Conservation (phyloP, 805 yeast species). For the Yamadazyma scolyti region DNA sequence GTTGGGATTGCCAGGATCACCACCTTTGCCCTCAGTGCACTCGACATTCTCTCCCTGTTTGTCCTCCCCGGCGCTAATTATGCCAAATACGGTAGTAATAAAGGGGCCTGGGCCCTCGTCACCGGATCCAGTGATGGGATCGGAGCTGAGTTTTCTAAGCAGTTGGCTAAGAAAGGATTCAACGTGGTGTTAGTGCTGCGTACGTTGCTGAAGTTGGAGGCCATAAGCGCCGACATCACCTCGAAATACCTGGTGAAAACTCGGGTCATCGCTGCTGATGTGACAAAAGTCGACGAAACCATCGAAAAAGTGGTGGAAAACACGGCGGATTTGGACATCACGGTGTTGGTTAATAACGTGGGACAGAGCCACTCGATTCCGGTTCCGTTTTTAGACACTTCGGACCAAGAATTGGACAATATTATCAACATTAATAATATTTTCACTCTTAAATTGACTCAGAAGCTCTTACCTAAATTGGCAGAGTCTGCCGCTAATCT, state of each 20-base stretch:
- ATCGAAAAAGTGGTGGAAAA: conserved; percentile 49
- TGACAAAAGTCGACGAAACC: conserved; percentile 59
- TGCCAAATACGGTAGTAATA: conserved; percentile 69
- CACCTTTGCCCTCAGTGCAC: conserved; percentile 30
- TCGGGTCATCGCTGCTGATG: conserved; percentile 72
- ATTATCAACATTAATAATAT: conserved; percentile 84
- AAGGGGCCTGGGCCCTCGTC: conserved; percentile 84
- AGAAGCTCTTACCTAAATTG: conserved; percentile 72
- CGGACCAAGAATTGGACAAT: conserved; percentile 65
- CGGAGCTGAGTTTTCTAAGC: conserved; percentile 87
- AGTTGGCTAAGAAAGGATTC: conserved; percentile 82
- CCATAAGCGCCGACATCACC: conserved; percentile 60
- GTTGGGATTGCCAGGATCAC: conserved; percentile 64
- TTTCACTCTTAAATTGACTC: conserved; percentile 82
- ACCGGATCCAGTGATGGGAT: conserved; percentile 98
- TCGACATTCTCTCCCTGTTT: too few relatives aligned
- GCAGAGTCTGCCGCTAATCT: conserved; percentile 26
- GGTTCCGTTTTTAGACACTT: conserved; percentile 84
- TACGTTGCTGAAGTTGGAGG: conserved; percentile 71
- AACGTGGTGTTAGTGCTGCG: conserved; percentile 82
- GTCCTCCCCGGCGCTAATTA: conserved; percentile 57
- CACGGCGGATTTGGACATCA: conserved; percentile 53
- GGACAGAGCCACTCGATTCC: conserved; percentile 96
- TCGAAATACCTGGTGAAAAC: conserved; percentile 58
- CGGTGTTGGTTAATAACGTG: conserved; percentile 85